Percentiles rank a stretch among this genome's conserved stretches.
Conservation (phyloP, 2,329 filamentous ascomycete species). For the Penicillium fuscoglaucum region DNA sequence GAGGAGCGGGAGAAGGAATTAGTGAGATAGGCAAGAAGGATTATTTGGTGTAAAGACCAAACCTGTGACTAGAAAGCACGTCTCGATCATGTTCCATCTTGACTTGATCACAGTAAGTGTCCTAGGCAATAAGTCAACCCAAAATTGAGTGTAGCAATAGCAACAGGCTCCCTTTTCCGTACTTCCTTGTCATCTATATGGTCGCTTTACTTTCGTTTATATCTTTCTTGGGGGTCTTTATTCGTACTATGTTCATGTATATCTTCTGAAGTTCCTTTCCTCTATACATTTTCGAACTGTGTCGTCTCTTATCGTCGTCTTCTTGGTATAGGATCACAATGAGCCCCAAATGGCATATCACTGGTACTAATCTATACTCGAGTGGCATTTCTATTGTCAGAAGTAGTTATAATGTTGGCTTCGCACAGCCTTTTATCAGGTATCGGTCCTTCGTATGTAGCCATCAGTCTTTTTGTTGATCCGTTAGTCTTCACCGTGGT, state of each 20-base stretch:
- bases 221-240: background rate
- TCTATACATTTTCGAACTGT: background rate
- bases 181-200: background rate
- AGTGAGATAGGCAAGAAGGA: background rate
- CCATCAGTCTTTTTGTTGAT: background rate
- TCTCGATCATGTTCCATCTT: background rate
- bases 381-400: background rate
- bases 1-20: too few species aligned
- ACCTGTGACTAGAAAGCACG: background rate
- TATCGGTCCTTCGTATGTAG: background rate
- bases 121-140: background rate
- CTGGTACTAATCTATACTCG: background rate
- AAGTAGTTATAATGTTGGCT: background rate
- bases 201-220: background rate
- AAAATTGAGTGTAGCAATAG: background rate
- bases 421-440: background rate
- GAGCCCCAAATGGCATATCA: background rate
- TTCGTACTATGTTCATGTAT: background rate
- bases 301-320: background rate
- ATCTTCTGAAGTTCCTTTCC: background rate
- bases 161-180: background rate
- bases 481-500: background rate
- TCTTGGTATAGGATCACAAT: background rate
- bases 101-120: background rate
- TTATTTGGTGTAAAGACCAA: background rate